Evolutionary conservation across 2,329 filamentous ascomycete genomes (phyloP).

Genomic region (Pyricularia pennisetigena): DNA sequence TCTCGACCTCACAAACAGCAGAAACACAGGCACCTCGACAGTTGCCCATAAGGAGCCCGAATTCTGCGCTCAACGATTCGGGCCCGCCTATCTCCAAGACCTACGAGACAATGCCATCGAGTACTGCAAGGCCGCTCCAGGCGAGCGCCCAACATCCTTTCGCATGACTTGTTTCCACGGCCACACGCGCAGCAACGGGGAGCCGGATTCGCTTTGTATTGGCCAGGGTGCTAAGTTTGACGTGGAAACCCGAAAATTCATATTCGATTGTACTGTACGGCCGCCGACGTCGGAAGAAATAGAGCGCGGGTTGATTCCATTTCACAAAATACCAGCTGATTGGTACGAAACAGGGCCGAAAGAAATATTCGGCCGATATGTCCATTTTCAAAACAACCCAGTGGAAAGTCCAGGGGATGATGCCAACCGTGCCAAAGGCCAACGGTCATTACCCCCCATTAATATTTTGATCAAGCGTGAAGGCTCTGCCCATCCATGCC

Average conservation of each 20-base stretch:
- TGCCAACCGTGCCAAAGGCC: neutral
- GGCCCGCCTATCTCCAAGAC: constrained; percentile 7
- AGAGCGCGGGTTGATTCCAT: constrained; percentile 5
- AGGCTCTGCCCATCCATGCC: constrained; percentile 10
- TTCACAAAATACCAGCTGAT: constrained; percentile 4
- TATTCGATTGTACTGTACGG: constrained; percentile 6
- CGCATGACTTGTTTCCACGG: constrained; percentile 11
- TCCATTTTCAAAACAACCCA: neutral
- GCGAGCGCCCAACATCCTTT: neutral
- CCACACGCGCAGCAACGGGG: constrained; percentile 4
- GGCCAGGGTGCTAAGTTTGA: constrained; percentile 5
- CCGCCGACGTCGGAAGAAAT: neutral
- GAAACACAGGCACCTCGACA: neutral
- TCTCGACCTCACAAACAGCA: neutral
- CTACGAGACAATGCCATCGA: constrained; percentile 6
- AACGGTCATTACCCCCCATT: neutral
- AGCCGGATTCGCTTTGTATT: constrained; percentile 9
- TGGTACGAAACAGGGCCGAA: constrained; percentile 11
- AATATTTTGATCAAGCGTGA: constrained; percentile 11
- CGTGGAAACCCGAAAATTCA: neutral
- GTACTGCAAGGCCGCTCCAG: constrained; percentile 8
- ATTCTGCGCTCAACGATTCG: constrained; percentile 10
- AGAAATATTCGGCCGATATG: constrained; percentile 6
- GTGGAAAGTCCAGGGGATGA: neutral
- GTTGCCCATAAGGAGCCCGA: constrained; percentile 3